Conservation (phyloP, 1,139 yeast genomes). For the Taphrina wiesneri region DNA sequence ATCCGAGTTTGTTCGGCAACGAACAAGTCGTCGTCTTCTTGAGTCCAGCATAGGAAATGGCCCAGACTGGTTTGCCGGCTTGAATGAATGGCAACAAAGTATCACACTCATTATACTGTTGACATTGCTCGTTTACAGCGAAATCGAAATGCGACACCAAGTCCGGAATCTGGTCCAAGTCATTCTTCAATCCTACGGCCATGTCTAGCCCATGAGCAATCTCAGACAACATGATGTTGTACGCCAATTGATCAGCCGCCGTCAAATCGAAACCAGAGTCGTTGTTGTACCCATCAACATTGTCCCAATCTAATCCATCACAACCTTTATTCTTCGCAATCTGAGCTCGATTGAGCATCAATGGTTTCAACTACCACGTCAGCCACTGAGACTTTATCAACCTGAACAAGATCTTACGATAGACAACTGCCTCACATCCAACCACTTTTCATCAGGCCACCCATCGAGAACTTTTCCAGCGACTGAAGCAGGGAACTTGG, state of each 20-base stretch:
- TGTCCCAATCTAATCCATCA: constrained; percentile 41
- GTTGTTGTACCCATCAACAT: constrained; percentile 40
- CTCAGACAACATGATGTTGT: constrained; percentile 37
- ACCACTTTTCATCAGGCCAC: constrained; percentile 40
- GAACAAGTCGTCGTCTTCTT: constrained; percentile 6
- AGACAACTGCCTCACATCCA: constrained; percentile 35
- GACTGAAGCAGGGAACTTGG: constrained; percentile 34
- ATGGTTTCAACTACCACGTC: neutral
- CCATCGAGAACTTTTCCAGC: constrained; percentile 38
- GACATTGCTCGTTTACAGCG: constrained; percentile 40
- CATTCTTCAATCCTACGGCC: constrained; percentile 40
- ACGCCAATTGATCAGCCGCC: constrained; percentile 35
- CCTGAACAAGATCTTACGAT: constrained; percentile 20
- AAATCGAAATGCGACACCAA: constrained; percentile 39
- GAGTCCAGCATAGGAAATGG: constrained; percentile 3
- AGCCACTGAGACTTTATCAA: neutral
- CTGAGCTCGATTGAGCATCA: constrained; percentile 38
- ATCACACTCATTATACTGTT: constrained; percentile 38
- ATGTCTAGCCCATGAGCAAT: constrained; percentile 37
- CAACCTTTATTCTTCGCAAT: constrained; percentile 38
- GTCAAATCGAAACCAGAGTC: constrained; percentile 38
- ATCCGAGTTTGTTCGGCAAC: constrained; percentile 2
- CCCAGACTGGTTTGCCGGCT: constrained; percentile 21
- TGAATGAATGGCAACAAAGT: constrained; percentile 5
- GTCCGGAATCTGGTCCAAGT: constrained; percentile 36